These are phyloP conservation scores for Ensete ventricosum DNA, from an alignment of 176 grass and related monocot species.

Conservation along the genomic window DNA sequence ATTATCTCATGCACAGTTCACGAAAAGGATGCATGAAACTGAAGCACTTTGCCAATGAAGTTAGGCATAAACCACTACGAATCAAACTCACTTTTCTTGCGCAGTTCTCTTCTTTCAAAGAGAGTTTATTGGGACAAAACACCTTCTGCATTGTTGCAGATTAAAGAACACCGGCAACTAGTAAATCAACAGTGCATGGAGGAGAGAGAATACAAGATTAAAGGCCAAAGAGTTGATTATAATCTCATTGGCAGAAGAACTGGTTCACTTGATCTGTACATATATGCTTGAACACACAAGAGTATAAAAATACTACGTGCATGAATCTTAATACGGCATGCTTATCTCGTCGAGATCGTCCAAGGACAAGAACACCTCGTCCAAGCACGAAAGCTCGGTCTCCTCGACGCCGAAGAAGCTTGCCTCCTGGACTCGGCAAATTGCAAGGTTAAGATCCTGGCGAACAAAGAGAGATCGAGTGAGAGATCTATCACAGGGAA, in stretches of 20 bases:
- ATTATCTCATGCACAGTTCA: neutral
- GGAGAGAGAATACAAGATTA: no score
- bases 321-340: conserved; percentile 34
- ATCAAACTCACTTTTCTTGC: neutral
- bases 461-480: conserved; percentile 8
- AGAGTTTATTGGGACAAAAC: neutral
- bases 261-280: no score
- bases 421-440: conserved; percentile 72
- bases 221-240: no score
- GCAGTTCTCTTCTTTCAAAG: neutral
- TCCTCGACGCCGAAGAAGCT: conserved; percentile 51
- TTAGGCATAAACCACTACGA: neutral
- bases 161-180: no score
- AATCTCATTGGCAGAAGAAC: no score
- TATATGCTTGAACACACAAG: neutral
- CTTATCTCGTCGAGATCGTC: conserved; percentile 96
- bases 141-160: neutral
- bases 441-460: conserved; percentile 20
- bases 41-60: neutral
- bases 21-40: neutral
- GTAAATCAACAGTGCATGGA: no score
- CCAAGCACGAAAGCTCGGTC: conserved; percentile 82
- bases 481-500: neutral
- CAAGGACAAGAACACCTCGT: conserved; percentile 90
- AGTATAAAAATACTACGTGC: neutral